A percentile compares a stretch with the other conserved stretches of the same genome.
Conservation (phyloP, 306 rosid species). For the Prunus persica region DNA sequence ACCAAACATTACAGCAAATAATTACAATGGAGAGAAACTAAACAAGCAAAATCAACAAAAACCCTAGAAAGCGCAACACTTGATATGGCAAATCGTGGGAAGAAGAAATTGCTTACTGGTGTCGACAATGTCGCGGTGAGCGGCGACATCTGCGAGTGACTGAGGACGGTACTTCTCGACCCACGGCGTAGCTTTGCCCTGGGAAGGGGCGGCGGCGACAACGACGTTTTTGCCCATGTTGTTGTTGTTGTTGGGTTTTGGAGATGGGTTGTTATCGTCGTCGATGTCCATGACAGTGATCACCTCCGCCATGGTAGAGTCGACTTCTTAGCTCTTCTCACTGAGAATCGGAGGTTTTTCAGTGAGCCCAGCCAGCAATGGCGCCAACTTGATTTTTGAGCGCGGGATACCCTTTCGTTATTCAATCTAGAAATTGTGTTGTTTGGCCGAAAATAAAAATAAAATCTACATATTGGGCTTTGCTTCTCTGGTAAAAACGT, state of each 20-base stretch:
- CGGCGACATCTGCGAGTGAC: conserved; percentile 86
- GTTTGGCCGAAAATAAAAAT: no score
- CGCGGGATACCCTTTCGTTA: background rate
- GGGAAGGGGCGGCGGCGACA: conserved; percentile 27
- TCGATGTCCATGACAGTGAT: conserved; percentile 63
- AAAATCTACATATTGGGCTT: no score
- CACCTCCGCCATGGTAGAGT: conserved; percentile 44
- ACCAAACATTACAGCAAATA: background rate
- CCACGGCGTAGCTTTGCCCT: conserved; percentile 64
- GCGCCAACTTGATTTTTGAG: conserved; percentile 19
- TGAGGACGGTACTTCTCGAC: conserved; percentile 95
- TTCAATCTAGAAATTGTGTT: no score
- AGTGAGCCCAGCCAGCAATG: background rate
- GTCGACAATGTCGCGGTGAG: conserved; percentile 96
- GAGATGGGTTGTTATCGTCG: conserved; percentile 24
- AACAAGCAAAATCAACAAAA: conserved; percentile 4
- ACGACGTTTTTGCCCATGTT: conserved; percentile 50
- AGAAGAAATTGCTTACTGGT: conserved; percentile 52
- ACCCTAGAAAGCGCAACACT: conserved; percentile 7
- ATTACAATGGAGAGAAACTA: background rate
- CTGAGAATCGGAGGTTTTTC: background rate
- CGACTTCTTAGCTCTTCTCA: background rate
- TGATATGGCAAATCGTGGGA: background rate
- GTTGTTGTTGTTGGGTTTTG: conserved; percentile 27
- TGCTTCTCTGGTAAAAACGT: no score